A percentile compares a stretch with the other conserved stretches of the same genome.
These are phyloP conservation scores for Henckelia pumila DNA, from an alignment of 257 asterid genomes.

Conservation along the genomic window DNA sequence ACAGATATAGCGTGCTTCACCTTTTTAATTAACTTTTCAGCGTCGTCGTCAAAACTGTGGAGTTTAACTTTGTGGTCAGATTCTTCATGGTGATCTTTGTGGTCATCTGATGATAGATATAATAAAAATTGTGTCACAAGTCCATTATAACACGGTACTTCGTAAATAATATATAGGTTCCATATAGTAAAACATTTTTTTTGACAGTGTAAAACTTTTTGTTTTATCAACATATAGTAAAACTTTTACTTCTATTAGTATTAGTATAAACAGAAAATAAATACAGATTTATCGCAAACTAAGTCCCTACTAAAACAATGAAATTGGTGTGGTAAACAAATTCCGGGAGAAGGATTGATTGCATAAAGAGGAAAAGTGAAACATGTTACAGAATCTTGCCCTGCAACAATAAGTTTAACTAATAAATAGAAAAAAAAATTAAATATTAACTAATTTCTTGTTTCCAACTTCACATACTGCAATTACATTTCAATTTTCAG, in stretches of 20 bases:
- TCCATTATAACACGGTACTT: conserved; percentile 11
- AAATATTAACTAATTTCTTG: conserved; percentile 2
- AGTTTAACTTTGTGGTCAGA: conserved; percentile 53
- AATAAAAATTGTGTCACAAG: conserved; percentile 20
- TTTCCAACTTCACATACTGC: not conserved
- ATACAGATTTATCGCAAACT: not conserved
- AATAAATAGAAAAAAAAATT: not conserved
- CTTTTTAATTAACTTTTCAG: conserved; percentile 70
- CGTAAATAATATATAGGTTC: conserved; percentile 7
- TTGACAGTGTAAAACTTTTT: too few relatives aligned
- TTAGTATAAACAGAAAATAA: not conserved
- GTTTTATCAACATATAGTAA: conserved; percentile 2
- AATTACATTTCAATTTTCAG: not conserved
- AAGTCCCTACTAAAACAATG: conserved; percentile 12
- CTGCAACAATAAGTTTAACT: not conserved
- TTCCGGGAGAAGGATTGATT: conserved; percentile 12
- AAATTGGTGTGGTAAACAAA: not conserved
- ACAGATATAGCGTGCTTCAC: conserved; percentile 83
- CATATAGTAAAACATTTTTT: not conserved
- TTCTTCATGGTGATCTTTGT: conserved; percentile 69
- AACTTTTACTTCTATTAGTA: conserved; percentile 5
- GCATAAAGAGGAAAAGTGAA: conserved; percentile 3
- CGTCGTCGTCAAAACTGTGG: conserved; percentile 76
- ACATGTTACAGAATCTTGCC: not conserved
- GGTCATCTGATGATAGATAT: conserved; percentile 54